Conservation (phyloP, 75 land plant species). For the Ceratopteris richardii region DNA sequence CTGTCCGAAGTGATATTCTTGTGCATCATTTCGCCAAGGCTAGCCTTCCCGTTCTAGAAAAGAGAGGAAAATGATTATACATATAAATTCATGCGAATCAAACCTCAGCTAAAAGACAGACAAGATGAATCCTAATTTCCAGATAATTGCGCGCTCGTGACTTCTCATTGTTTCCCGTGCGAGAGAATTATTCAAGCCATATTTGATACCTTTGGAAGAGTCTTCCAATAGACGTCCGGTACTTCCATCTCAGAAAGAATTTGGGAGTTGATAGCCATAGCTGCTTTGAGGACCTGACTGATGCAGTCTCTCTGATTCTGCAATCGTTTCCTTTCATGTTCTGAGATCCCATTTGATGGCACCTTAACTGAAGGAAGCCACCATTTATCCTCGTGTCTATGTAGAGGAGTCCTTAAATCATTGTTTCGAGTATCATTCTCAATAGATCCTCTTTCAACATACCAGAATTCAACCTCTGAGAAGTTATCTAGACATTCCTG, state of each 20-base stretch:
- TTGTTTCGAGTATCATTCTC: slow-evolving; percentile 5
- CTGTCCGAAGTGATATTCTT: slow-evolving; percentile 48
- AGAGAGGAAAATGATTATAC: too few species aligned
- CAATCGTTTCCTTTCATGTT: slow-evolving; percentile 53
- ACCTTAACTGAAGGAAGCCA: slow-evolving; percentile 86
- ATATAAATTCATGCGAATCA: too few species aligned
- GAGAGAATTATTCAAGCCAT: too few species aligned
- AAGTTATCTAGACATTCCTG: slow-evolving; percentile 42
- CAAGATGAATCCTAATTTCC: too few species aligned
- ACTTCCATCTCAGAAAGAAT: slow-evolving; percentile 93
- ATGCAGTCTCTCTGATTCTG: slow-evolving; percentile 73
- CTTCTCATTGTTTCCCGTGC: too few species aligned
- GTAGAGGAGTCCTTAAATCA: slow-evolving; percentile 26
- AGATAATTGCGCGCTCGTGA: too few species aligned
- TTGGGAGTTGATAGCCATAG: slow-evolving; percentile 78
- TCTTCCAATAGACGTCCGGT: slow-evolving; percentile 55
- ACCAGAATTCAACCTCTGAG: slow-evolving; percentile 42
- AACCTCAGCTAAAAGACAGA: too few species aligned
- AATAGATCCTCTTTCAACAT: slow-evolving; percentile 37
- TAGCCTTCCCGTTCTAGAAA: slow-evolving; percentile 76
- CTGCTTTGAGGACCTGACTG: slow-evolving; percentile 86
- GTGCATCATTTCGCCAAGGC: slow-evolving; percentile 74
- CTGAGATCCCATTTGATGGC: slow-evolving; percentile 66
- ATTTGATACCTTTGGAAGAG: slow-evolving; percentile 96
- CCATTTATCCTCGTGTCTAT: slow-evolving; percentile 91